Conservation (phyloP, 2,329 filamentous ascomycete species). For the Colletotrichum scovillei region DNA sequence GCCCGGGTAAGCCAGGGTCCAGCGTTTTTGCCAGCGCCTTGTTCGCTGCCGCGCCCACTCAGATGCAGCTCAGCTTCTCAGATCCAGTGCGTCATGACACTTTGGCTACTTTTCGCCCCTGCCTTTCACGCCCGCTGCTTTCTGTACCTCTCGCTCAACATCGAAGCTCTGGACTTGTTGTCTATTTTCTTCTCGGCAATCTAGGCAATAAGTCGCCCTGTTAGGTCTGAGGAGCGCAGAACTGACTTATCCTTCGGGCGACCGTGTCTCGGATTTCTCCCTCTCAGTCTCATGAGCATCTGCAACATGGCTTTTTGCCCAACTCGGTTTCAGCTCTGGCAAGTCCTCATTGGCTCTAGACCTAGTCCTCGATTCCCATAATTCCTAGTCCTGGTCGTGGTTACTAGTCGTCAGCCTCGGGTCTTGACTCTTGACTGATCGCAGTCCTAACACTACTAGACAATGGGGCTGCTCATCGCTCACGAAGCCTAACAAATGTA, state of each 20-base stretch:
- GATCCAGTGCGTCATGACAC: constrained; percentile 35
- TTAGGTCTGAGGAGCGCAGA: not conserved
- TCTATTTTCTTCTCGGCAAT: not conserved
- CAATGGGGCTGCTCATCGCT: not conserved
- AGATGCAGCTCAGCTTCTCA: constrained; percentile 20
- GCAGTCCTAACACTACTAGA: not conserved
- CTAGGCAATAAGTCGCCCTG: not conserved
- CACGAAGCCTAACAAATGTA: not conserved
- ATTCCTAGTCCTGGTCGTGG: not conserved
- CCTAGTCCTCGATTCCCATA: not conserved
- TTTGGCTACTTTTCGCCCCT: constrained; percentile 6
- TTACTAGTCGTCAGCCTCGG: not conserved
- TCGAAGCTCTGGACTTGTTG: not conserved
- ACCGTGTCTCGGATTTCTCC: constrained; percentile 10
- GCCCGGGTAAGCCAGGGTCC: constrained; percentile 20
- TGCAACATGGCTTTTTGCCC: constrained; percentile 18
- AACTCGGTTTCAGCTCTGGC: not conserved
- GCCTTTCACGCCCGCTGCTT: not conserved
- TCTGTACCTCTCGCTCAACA: not conserved
- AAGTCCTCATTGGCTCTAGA: not conserved
- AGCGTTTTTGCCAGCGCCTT: constrained; percentile 24
- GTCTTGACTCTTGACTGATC: constrained; percentile 3
- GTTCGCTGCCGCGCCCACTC: constrained; percentile 30
- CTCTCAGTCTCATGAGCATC: not conserved
- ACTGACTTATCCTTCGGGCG: not conserved